Evolutionary conservation across 495 filamentous ascomycete genomes (phyloP), one percentile per base, ranked within the genome.

Genomic region (Aspergillus hancockii): DNA sequence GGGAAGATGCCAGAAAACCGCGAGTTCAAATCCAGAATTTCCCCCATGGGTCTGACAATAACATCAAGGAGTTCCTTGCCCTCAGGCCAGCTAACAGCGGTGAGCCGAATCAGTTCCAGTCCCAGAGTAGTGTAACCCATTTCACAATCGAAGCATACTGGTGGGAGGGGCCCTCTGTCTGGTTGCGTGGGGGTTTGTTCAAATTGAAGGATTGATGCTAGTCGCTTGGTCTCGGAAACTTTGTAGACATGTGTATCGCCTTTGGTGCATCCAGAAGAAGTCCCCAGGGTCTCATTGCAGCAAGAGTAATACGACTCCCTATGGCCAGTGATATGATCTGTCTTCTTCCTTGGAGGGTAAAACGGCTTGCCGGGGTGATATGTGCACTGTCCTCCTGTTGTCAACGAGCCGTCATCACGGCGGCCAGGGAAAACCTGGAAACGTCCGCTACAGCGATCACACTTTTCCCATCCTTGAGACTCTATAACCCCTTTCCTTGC

Each of bases 391-490:
- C 93, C 92, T 31, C 89, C 88, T 4, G 83, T 86, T 0, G 93
- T 81, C 40, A 97, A 78, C 2, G 86, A 82, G 2, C 93, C 94
- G 64, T 98, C 94, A 55, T 83, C 83, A 49, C 91, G 82, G 34
- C 94, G 88, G 16, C 91, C 91, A 8, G 93, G 91, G 64, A 95
- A 98, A 16, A 96, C 91, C 70, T 97, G 92, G 66, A 99, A 98
- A 28, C 93, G 85, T 21, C 81, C 83, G 22, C 74, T 79, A 71
- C 94, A 99, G 14, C 94, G 88, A 66, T 97, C 93, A 66, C 94
- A 99, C 16, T 81, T 73, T 73, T 98, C 95, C 79, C 85, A 96
- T 43, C 90, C 89, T 40, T 84, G 79, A 12, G 87, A 82, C 8
- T 84, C 79, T 41, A 83, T 73, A 3, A 91, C 77, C 0, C 87